These are phyloP conservation scores for Silene vulgaris DNA, from an alignment of 179 eudicot genomes.

Conservation along the genomic window DNA sequence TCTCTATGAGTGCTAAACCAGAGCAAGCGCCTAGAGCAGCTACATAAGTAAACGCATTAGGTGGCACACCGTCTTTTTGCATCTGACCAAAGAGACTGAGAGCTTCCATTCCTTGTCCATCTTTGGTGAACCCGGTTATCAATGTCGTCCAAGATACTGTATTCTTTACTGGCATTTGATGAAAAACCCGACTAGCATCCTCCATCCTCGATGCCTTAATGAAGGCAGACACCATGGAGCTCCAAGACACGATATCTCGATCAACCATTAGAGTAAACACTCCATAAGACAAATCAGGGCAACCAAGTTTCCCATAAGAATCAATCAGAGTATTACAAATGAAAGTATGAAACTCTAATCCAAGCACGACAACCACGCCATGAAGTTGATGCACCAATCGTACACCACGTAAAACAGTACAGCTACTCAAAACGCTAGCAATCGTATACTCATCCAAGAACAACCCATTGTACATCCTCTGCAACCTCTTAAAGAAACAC, in stretches of 20 bases:
- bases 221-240: slow-evolving; percentile 65
- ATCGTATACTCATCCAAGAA: slow-evolving; percentile 56
- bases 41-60: slow-evolving; percentile 54
- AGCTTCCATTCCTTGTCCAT: slow-evolving; percentile 48
- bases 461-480: slow-evolving; percentile 22
- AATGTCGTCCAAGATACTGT: slow-evolving; percentile 72
- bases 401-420: slow-evolving; percentile 40
- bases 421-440: slow-evolving; percentile 43
- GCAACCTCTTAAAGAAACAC: slow-evolving; percentile 43
- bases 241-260: slow-evolving; percentile 67
- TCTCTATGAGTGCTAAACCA: slow-evolving; percentile 45
- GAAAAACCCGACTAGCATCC: slow-evolving; percentile 47
- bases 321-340: slow-evolving; percentile 53
- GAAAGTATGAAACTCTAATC: slow-evolving; percentile 37
- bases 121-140: slow-evolving; percentile 52
- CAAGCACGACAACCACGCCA: slow-evolving; percentile 39
- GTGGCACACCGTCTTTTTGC: slow-evolving; percentile 40
- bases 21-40: slow-evolving; percentile 64
- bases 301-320: slow-evolving; percentile 67
- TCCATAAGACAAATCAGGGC: slow-evolving; percentile 31
- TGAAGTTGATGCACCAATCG: slow-evolving; percentile 48
- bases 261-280: slow-evolving; percentile 52
- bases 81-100: slow-evolving; percentile 45
- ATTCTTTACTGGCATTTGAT: slow-evolving; percentile 51
- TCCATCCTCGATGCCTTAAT: slow-evolving; percentile 40